phyloP scores from a whole-genome alignment of 805 yeast species.

The Nakazawaea sp. region DNA sequence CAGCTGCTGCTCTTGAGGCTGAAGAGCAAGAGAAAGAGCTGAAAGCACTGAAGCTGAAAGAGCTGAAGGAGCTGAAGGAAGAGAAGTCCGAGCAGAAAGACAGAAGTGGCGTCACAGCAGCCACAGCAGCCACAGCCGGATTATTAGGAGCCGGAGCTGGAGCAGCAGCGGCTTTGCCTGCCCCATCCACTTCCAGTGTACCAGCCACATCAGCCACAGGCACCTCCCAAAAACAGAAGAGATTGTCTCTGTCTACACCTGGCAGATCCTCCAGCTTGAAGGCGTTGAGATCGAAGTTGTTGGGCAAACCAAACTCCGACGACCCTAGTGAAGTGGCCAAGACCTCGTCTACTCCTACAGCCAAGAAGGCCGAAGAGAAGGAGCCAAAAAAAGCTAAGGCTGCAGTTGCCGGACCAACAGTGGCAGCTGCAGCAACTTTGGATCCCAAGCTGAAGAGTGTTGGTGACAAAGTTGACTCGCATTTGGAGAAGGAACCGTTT shows the following conservation, averaged over 20 bases:
- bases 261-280: no score
- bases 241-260: no score
- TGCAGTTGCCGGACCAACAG: conserved; percentile 19
- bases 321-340: no score
- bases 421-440: conserved; percentile 2
- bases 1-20: conserved; percentile 9
- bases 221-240: no score
- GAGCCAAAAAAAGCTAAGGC: conserved; percentile 15
- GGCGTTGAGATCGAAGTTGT: no score
- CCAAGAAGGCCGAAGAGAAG: conserved; percentile 17
- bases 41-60: no score
- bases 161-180: no score
- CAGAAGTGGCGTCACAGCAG: no score
- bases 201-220: neutral
- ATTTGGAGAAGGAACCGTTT: conserved; percentile 10
- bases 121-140: no score
- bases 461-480: conserved; percentile 1
- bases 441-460: conserved; percentile 1
- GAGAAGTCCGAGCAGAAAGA: no score
- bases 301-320: no score
- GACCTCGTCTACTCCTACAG: no score
- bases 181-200: neutral
- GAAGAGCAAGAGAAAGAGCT: neutral
- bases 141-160: neutral
- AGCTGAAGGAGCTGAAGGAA: neutral